phyloP scores from a whole-genome alignment of 768 basidiomycete genomes.

The Leucogyrophana mollusca region DNA sequence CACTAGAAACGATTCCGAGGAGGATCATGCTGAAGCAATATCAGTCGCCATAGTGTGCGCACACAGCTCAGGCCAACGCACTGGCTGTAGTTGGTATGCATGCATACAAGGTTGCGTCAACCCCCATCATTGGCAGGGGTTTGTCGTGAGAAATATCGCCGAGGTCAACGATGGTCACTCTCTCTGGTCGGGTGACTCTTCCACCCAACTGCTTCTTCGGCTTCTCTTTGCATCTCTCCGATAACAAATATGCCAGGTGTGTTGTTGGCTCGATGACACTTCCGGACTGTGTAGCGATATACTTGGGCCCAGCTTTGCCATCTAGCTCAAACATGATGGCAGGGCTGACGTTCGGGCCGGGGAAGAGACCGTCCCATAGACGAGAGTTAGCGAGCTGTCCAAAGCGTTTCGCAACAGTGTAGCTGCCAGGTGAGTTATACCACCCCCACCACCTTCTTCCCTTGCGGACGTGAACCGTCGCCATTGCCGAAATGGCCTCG shows the following conservation, averaged over 20 bases:
- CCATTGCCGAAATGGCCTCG: conserved; percentile 28
- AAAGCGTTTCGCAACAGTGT: conserved; percentile 29
- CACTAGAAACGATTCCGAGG: conserved; percentile 29
- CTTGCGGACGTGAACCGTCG: conserved; percentile 29
- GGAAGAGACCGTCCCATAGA: conserved; percentile 32
- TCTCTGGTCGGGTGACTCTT: conserved; percentile 4
- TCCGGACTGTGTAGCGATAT: conserved; percentile 68
- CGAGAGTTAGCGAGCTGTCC: conserved; percentile 25
- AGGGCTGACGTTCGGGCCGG: conserved; percentile 27
- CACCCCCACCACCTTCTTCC: conserved; percentile 32
- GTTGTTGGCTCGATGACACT: conserved; percentile 48
- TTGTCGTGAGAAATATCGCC: conserved; percentile 7
- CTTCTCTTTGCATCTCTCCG: conserved; percentile 33
- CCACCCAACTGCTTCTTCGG: conserved; percentile 5
- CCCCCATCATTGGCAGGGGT: conserved; percentile 8
- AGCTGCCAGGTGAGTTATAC: conserved; percentile 35
- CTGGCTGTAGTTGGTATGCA: conserved; percentile 23
- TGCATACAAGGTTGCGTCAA: conserved; percentile 12
- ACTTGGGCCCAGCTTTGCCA: conserved; percentile 55
- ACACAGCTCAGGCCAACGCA: conserved; percentile 17
- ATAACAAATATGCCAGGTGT: conserved; percentile 64
- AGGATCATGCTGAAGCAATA: conserved; percentile 29
- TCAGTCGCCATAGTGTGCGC: conserved; percentile 18
- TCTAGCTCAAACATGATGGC: conserved; percentile 23
- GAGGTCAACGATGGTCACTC: conserved; percentile 14